Evolutionary conservation across 2,329 filamentous ascomycete species (phyloP).

Genomic region (Diaporthe ampelina): DNA sequence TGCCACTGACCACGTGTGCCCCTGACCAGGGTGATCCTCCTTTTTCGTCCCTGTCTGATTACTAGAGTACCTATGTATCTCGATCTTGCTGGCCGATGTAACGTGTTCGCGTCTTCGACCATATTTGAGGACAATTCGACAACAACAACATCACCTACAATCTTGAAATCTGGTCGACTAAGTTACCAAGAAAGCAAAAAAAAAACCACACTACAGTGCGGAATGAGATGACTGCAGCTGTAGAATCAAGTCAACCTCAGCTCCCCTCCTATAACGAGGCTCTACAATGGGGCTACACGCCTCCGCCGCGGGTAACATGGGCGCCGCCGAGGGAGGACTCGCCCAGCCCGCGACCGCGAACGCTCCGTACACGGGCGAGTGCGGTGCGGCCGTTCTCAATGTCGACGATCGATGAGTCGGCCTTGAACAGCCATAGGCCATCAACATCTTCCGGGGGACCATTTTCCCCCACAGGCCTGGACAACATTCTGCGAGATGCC

Average conservation of each 20-base stretch:
- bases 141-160: conserved; percentile 7
- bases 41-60: not conserved
- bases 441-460: not conserved
- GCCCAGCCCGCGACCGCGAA: conserved; percentile 6
- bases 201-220: not conserved
- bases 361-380: not conserved
- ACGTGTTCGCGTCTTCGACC: conserved; percentile 20
- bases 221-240: conserved; percentile 29
- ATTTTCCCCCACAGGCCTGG: conserved; percentile 1
- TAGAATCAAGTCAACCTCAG: conserved; percentile 14
- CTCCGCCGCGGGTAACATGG: conserved; percentile 32
- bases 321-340: conserved; percentile 31
- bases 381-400: conserved; percentile 31
- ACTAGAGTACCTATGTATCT: not conserved
- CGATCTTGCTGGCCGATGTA: conserved; percentile 23
- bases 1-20: conserved; percentile 23
- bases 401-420: conserved; percentile 24
- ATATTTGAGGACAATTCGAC: conserved; percentile 2
- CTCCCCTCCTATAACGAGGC: conserved; percentile 35
- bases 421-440: not conserved
- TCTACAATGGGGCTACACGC: conserved; percentile 33
- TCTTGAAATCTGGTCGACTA: not conserved
- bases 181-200: conserved; percentile 12
- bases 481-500: conserved; percentile 8
- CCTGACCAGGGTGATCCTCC: conserved; percentile 30